phyloP scores from a whole-genome alignment of 164 flowering plant genomes.

The Warburgia ugandensis region DNA sequence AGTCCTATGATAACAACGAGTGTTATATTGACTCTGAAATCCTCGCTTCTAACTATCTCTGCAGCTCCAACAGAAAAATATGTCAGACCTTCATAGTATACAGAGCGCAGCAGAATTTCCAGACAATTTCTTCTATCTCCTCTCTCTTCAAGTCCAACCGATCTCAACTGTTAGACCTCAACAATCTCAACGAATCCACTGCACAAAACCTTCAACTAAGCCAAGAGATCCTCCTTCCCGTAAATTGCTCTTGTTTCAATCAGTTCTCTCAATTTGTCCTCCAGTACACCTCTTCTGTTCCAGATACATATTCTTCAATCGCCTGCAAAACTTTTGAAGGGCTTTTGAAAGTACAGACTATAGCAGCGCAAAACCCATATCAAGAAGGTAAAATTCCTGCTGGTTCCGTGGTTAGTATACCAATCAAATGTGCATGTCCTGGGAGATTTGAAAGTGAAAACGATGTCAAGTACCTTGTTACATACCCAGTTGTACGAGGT shows the following conservation, averaged over 20 bases:
- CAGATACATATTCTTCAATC: constrained; percentile 9
- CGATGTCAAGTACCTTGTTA: constrained; percentile 33
- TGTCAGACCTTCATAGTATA: constrained; percentile 40
- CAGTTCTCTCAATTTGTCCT: constrained; percentile 23
- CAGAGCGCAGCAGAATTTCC: constrained; percentile 26
- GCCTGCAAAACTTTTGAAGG: constrained; percentile 40
- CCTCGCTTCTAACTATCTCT: constrained; percentile 32
- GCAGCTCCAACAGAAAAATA: constrained; percentile 13
- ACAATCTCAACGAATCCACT: constrained; percentile 18
- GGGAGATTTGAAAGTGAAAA: neutral
- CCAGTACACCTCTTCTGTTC: constrained; percentile 18
- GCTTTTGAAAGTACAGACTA: constrained; percentile 21
- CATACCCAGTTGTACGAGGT: constrained; percentile 31
- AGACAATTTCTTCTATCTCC: constrained; percentile 25
- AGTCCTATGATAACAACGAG: constrained; percentile 25
- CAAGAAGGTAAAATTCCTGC: neutral
- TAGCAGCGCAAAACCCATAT: constrained; percentile 20
- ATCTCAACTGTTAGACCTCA: constrained; percentile 20
- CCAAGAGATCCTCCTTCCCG: constrained; percentile 38
- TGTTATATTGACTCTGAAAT: constrained; percentile 13
- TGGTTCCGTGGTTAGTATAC: constrained; percentile 20
- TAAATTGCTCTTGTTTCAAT: constrained; percentile 30
- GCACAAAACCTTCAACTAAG: constrained; percentile 17
- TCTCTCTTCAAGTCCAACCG: constrained; percentile 24
- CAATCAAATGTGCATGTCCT: constrained; percentile 48